These are phyloP conservation scores for Penicillium brasilianum DNA, from an alignment of 2,329 filamentous ascomycete species.

Conservation along the genomic window DNA sequence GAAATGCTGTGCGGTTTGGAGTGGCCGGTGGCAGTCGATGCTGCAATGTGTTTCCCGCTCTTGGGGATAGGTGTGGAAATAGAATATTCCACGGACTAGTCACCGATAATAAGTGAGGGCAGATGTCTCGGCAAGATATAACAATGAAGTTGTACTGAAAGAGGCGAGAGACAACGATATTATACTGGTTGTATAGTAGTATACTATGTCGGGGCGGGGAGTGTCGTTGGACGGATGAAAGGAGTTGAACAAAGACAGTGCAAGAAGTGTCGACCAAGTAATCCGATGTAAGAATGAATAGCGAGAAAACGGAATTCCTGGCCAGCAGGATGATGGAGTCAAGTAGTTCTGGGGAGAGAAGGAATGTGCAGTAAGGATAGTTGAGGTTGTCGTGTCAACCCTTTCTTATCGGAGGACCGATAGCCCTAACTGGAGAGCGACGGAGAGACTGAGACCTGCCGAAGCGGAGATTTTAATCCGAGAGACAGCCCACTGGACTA, in stretches of 20 bases:
- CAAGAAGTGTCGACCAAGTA: not conserved
- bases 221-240: constrained; percentile 18
- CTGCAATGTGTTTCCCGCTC: not conserved
- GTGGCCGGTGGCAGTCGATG: not conserved
- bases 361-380: constrained; percentile 42
- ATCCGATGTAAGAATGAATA: not conserved
- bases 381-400: constrained; percentile 45
- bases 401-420: constrained; percentile 32
- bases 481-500: constrained; percentile 29
- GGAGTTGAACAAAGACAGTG: not conserved
- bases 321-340: constrained; percentile 38
- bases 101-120: not conserved
- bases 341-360: constrained; percentile 25
- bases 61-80: not conserved
- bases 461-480: constrained; percentile 28
- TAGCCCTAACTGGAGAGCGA: constrained; percentile 33
- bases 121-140: not conserved
- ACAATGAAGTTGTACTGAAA: not conserved
- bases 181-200: not conserved
- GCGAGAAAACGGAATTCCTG: constrained; percentile 26
- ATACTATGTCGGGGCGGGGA: not conserved
- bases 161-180: not conserved
- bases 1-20: not conserved
- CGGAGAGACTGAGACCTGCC: constrained; percentile 28
- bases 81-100: not conserved